These are phyloP conservation scores for Lignosus rhinocerotis DNA, from an alignment of 1,284 basidiomycete genomes.

Conservation along the genomic window DNA sequence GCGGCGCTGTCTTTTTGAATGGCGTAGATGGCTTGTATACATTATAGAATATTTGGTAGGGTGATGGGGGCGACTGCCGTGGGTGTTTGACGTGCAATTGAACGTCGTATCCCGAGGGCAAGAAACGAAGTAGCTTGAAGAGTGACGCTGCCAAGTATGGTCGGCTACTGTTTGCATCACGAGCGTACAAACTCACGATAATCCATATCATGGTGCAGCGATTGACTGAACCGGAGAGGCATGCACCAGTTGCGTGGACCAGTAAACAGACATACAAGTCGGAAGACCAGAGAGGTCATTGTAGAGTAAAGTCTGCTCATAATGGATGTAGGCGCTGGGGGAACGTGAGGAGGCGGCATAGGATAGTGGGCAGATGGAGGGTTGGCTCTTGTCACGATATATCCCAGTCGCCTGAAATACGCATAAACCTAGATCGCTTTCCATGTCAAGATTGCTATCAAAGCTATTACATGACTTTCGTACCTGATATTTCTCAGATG, in stretches of 20 bases:
- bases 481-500: constrained; percentile 87
- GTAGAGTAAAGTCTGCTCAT: constrained; percentile 35
- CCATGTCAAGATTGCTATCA: background rate
- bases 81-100: constrained; percentile 33
- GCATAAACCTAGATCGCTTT: constrained; percentile 73
- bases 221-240: constrained; percentile 47
- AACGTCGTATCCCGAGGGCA: constrained; percentile 62
- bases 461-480: constrained; percentile 22
- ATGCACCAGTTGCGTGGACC: constrained; percentile 59
- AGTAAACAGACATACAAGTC: constrained; percentile 32
- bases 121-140: constrained; percentile 75
- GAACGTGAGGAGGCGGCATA: constrained; percentile 40
- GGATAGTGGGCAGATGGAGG: constrained; percentile 66
- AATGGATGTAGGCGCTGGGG: constrained; percentile 20
- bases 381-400: constrained; percentile 76
- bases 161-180: background rate
- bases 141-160: constrained; percentile 50
- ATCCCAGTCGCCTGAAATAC: constrained; percentile 90
- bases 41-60: constrained; percentile 87
- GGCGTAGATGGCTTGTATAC: constrained; percentile 89
- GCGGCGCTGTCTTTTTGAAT: constrained; percentile 79
- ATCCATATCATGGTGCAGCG: constrained; percentile 47
- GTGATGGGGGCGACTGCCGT: constrained; percentile 40
- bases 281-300: constrained; percentile 37
- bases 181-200: constrained; percentile 42